phyloP scores from a whole-genome alignment of 2,329 filamentous ascomycete species.

The Monilinia laxa region DNA sequence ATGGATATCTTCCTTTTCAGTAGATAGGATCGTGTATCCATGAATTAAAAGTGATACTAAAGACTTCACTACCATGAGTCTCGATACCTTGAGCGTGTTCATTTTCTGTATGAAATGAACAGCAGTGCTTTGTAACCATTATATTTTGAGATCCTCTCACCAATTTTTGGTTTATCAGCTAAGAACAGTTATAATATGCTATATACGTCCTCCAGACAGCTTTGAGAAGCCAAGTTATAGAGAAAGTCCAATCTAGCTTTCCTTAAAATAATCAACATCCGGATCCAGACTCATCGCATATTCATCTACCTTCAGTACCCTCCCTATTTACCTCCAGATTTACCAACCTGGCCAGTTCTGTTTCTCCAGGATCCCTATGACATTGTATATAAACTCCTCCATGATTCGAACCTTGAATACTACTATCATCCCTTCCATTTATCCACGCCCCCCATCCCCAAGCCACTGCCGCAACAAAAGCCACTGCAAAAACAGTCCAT shows the following conservation, averaged over 20 bases:
- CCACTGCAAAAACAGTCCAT: conserved; percentile 9
- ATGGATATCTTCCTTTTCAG: background rate
- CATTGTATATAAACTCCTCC: background rate
- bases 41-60: background rate
- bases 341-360: background rate
- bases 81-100: background rate
- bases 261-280: background rate
- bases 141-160: background rate
- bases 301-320: background rate
- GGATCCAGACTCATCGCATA: no score
- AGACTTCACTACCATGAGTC: background rate
- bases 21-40: background rate
- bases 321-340: background rate
- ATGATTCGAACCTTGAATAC: background rate
- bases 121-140: background rate
- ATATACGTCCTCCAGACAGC: background rate
- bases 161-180: background rate
- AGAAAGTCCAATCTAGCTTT: background rate
- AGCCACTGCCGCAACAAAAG: background rate
- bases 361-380: no score
- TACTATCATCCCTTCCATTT: background rate
- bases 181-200: background rate
- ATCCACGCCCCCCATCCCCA: background rate
- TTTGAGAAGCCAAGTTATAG: background rate
- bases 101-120: background rate